Base-by-base conservation (phyloP, 139 green algal species). In the Tetradesmus lagerheimii region DNA sequence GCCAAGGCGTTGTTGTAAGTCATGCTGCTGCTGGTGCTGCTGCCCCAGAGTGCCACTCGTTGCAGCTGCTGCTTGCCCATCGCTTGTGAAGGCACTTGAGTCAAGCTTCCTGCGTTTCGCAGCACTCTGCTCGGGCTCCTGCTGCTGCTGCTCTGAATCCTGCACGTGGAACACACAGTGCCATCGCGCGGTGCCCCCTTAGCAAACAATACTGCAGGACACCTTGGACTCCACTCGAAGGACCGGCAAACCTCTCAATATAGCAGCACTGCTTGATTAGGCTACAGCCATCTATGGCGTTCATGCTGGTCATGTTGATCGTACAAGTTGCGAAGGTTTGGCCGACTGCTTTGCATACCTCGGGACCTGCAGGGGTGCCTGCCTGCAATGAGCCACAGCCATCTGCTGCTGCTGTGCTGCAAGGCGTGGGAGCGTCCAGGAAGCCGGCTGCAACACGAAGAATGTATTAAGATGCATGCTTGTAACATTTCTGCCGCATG, bases 1-100 rank as follows among this genome's bases (percentile, higher is more conserved):
- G 31, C 71, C 16, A 11, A 23, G 71, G 16, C 34, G 2, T 38
- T 35, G 71, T 37, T 80, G 71, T 25, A 39, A 25, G 14, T 80
- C 2, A 9, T 80, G 71, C 20, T 80, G 71, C 71, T 80, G 71
- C 25, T 80, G 71, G 14, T 80, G 71, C 71, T 80, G 71, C 71
- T 80, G 71, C 9, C 20, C 31, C 20, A 39, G 71, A 20, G 71
- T 80, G 15, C 16, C 71, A 43, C 31, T 39, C 9, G 38, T 23
- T 0, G 34, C 34, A 80, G 71, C 71, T 31, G 34, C 71, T 80
- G 71, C 31, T 80, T 16, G 20, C 31, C 31, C 71, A 16, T 9
- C 8, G 14, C 71, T 80, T 35, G 16, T 25, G 16, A 25, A 43
- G 71, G 31, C 20, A 5, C 34, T 80, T 37, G 34, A 25, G 31